Evolutionary conservation across 306 rosid species (phyloP).

Genomic region (Vigna radiata): DNA sequence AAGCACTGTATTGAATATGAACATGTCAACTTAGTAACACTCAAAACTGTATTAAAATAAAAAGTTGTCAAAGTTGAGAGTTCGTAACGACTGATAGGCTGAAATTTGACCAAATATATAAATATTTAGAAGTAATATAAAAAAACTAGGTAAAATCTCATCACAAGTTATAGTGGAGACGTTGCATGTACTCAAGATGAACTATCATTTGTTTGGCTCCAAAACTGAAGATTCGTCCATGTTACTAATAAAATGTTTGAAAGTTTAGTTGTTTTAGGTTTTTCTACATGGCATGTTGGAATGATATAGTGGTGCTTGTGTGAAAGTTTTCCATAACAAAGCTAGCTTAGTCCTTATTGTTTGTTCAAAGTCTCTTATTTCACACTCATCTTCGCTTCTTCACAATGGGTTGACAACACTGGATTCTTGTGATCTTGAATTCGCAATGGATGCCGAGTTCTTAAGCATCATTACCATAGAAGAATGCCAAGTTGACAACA

Average conservation of each 20-base stretch:
- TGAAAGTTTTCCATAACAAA: not conserved
- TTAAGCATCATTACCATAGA: not conserved
- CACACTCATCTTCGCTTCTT: not conserved
- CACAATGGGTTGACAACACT: not conserved
- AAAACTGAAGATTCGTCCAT: not conserved
- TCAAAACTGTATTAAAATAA: slow-evolving; percentile 49
- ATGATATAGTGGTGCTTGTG: not conserved
- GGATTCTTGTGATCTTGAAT: not conserved
- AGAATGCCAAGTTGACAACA: not conserved
- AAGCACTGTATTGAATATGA: not conserved
- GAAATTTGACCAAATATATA: not conserved
- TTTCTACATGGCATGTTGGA: not conserved
- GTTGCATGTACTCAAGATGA: not conserved
- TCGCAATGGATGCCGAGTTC: not conserved
- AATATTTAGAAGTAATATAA: not conserved
- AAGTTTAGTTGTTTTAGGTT: not conserved
- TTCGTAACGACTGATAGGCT: too few relatives aligned
- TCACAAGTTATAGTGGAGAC: not conserved
- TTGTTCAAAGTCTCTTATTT: not conserved
- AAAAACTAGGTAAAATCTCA: too few relatives aligned
- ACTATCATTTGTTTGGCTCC: not conserved
- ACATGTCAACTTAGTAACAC: slow-evolving; percentile 13
- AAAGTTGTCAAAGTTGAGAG: slow-evolving; percentile 9
- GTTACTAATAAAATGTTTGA: not conserved
- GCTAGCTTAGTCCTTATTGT: not conserved